Conservation (phyloP, 345 rosid genomes). For the Brassica incana region DNA sequence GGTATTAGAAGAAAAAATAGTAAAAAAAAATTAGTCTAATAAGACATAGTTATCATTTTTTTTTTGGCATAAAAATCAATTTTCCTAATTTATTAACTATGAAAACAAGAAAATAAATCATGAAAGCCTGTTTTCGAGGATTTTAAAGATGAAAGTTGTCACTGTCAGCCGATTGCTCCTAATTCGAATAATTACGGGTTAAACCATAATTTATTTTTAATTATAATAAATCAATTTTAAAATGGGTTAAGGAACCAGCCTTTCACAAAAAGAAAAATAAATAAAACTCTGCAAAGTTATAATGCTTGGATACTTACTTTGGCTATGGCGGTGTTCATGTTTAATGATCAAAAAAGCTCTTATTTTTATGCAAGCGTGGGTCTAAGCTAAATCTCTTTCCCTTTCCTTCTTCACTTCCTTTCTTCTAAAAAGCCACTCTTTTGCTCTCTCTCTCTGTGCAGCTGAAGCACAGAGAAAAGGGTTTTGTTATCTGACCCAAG, state of each 20-base stretch:
- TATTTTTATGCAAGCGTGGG: constrained; percentile 98
- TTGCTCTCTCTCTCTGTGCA: constrained; percentile 32
- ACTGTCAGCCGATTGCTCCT: constrained; percentile 60
- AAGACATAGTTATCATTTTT: too few relatives aligned
- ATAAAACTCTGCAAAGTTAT: constrained; percentile 8
- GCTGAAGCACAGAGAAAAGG: constrained; percentile 37
- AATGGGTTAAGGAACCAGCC: not conserved
- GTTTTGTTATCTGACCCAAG: constrained; percentile 37
- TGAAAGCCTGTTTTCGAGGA: constrained; percentile 49
- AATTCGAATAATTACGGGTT: constrained; percentile 39
- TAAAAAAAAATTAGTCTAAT: too few relatives aligned
- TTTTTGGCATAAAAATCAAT: too few relatives aligned
- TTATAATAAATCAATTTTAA: not conserved
- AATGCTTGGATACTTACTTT: constrained; percentile 47
- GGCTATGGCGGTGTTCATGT: constrained; percentile 77
- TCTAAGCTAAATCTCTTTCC: constrained; percentile 44
- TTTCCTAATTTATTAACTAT: constrained; percentile 27
- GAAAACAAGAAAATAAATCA: constrained; percentile 17
- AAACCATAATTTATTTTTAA: constrained; percentile 6
- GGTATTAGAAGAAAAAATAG: too few relatives aligned
- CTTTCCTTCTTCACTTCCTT: constrained; percentile 38
- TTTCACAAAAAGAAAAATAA: not conserved
- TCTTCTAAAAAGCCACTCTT: constrained; percentile 35
- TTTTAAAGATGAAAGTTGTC: constrained; percentile 58
- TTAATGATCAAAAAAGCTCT: constrained; percentile 82